Conservation (phyloP, 73 alveolate species). For the Paramecium pentaurelia region DNA sequence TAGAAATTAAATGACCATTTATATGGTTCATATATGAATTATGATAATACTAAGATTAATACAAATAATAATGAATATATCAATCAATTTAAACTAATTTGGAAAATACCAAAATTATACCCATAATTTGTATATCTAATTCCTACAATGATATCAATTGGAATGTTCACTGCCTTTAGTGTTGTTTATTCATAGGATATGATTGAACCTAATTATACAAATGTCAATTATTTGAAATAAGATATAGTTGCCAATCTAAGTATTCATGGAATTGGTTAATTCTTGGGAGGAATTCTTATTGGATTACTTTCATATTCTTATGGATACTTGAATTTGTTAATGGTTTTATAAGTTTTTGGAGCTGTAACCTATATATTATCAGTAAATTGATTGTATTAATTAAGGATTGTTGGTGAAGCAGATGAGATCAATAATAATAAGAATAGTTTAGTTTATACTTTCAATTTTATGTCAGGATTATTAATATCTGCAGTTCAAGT, state of each 20-base stretch:
- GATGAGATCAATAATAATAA: not conserved
- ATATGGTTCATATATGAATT: not conserved
- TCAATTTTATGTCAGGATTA: not conserved
- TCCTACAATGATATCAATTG: not conserved
- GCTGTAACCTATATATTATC: not conserved
- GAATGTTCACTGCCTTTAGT: not conserved
- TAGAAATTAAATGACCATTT: not conserved
- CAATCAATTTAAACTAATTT: not conserved
- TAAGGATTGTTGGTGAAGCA: not conserved
- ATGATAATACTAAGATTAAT: not conserved
- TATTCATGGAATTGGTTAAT: constrained; percentile 1
- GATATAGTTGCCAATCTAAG: not conserved
- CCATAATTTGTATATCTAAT: not conserved
- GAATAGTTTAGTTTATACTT: not conserved
- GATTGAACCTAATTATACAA: not conserved
- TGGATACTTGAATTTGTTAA: not conserved
- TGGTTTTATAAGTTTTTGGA: not conserved
- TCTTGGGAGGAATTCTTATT: constrained; percentile 10
- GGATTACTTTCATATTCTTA: not conserved
- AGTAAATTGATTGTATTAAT: not conserved
- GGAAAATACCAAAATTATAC: not conserved
- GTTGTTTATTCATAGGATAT: not conserved
- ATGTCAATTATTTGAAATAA: not conserved
- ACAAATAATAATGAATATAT: not conserved
- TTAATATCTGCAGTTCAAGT: not conserved